Evolutionary conservation across 129 eudicot species (phyloP).

Genomic region (Artemisia tridentata): DNA sequence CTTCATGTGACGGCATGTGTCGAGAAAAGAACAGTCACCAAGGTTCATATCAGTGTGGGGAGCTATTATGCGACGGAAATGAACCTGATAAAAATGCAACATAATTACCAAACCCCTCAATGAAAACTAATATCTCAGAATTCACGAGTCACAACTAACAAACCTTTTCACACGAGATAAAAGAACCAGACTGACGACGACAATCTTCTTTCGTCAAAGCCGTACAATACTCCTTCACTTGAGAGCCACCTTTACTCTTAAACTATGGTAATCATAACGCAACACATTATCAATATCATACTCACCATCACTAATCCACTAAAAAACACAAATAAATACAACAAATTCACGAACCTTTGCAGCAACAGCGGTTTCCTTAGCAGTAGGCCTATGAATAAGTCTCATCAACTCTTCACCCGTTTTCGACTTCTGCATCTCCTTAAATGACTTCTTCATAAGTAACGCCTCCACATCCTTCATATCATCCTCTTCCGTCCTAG

Average conservation of each 20-base stretch:
- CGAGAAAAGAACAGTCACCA: constrained; percentile 98
- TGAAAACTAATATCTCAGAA: background rate
- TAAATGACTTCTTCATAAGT: constrained; percentile 80
- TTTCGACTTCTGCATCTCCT: constrained; percentile 87
- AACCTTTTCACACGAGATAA: constrained; percentile 92
- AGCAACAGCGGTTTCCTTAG: constrained; percentile 89
- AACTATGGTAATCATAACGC: constrained; percentile 45
- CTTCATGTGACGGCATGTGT: constrained; percentile 99
- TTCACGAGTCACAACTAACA: background rate
- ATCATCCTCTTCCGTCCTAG: constrained; percentile 83
- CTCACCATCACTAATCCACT: background rate
- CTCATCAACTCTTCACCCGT: constrained; percentile 93
- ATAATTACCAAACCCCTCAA: background rate
- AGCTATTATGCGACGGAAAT: constrained; percentile 95
- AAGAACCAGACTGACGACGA: constrained; percentile 86
- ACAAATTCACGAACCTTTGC: constrained; percentile 50
- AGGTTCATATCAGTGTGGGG: constrained; percentile 89
- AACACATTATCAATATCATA: background rate
- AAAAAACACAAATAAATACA: background rate
- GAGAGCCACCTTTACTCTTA: constrained; percentile 95
- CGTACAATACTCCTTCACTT: constrained; percentile 87
- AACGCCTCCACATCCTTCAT: constrained; percentile 89
- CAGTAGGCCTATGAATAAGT: constrained; percentile 92
- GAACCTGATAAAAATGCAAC: constrained; percentile 53
- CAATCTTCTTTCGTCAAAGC: constrained; percentile 97